These are phyloP conservation scores for Kondoa subrosea DNA, from an alignment of 768 basidiomycete genomes.

Conservation along the genomic window DNA sequence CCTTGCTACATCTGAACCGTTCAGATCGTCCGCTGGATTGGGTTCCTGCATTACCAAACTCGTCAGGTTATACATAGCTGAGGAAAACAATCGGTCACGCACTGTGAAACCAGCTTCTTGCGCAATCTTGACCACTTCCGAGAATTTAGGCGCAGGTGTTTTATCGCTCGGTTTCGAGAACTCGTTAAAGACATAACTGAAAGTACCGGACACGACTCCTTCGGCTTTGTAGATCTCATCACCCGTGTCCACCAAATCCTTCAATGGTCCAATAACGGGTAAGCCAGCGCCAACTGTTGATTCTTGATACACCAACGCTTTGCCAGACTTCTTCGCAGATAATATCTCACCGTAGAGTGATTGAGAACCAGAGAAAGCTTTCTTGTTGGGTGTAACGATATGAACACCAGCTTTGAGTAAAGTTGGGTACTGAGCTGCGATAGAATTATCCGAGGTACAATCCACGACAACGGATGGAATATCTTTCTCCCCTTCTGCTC, in stretches of 20 bases:
- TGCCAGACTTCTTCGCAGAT: slow-evolving; percentile 43
- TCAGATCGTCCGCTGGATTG: slow-evolving; percentile 89
- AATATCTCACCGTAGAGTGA: slow-evolving; percentile 54
- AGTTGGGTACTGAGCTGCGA: slow-evolving; percentile 64
- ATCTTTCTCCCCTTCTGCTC: slow-evolving; percentile 25
- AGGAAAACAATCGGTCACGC: slow-evolving; percentile 1
- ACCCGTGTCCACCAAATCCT: slow-evolving; percentile 78
- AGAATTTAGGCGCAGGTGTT: slow-evolving; percentile 43
- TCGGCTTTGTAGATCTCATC: slow-evolving; percentile 87
- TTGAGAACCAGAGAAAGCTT: slow-evolving; percentile 65
- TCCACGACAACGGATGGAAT: slow-evolving; percentile 62
- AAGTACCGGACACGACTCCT: slow-evolving; percentile 91
- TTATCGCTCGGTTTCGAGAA: slow-evolving; percentile 47
- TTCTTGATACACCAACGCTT: slow-evolving; percentile 44
- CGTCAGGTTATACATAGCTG: not conserved
- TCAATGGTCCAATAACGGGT: slow-evolving; percentile 77
- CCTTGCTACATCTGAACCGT: slow-evolving; percentile 88
- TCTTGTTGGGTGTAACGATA: slow-evolving; percentile 95
- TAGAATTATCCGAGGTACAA: slow-evolving; percentile 69
- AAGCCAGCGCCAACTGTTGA: slow-evolving; percentile 90
- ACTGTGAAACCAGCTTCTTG: slow-evolving; percentile 91
- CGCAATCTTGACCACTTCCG: slow-evolving; percentile 70
- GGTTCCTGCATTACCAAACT: slow-evolving; percentile 50
- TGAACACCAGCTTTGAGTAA: slow-evolving; percentile 63
- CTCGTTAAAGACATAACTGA: slow-evolving; percentile 98